These are phyloP conservation scores for Acephala macrosclerotiorum DNA, from an alignment of 2,329 filamentous ascomycete species.

Conservation along the genomic window DNA sequence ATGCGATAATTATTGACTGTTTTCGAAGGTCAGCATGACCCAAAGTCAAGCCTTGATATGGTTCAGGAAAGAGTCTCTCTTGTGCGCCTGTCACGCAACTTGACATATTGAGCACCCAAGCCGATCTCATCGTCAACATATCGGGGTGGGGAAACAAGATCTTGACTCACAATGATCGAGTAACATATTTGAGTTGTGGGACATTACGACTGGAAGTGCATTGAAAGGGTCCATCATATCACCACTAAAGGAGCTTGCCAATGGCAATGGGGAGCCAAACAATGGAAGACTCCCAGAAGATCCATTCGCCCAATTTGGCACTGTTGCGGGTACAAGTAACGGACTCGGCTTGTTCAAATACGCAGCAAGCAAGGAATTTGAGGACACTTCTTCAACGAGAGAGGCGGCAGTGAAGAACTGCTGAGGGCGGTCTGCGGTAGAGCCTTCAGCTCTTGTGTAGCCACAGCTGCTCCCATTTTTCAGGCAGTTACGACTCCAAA, in stretches of 20 bases:
- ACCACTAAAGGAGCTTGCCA: not conserved
- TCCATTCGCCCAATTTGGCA: not conserved
- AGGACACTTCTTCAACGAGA: not conserved
- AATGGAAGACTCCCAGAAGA: not conserved
- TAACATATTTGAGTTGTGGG: constrained; percentile 6
- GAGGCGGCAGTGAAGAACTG: not conserved
- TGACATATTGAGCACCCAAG: not conserved
- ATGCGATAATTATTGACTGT: constrained; percentile 24
- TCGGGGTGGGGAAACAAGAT: not conserved
- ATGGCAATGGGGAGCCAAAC: not conserved
- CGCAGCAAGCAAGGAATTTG: not conserved
- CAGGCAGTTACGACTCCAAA: constrained; percentile 12
- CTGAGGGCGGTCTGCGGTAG: not conserved
- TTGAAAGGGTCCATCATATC: constrained; percentile 20
- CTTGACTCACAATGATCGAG: constrained; percentile 17
- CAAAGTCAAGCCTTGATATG: not conserved
- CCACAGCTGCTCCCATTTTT: constrained; percentile 12
- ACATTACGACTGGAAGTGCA: constrained; percentile 6
- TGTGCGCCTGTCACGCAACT: no score
- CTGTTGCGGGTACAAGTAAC: not conserved
- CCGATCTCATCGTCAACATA: not conserved
- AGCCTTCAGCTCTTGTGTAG: not conserved
- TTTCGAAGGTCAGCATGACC: not conserved
- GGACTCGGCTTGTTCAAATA: not conserved
- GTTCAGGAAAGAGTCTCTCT: not conserved